These are phyloP conservation scores for Trichoderma harzianum DNA, from an alignment of 2,329 filamentous ascomycete species.

Conservation along the genomic window DNA sequence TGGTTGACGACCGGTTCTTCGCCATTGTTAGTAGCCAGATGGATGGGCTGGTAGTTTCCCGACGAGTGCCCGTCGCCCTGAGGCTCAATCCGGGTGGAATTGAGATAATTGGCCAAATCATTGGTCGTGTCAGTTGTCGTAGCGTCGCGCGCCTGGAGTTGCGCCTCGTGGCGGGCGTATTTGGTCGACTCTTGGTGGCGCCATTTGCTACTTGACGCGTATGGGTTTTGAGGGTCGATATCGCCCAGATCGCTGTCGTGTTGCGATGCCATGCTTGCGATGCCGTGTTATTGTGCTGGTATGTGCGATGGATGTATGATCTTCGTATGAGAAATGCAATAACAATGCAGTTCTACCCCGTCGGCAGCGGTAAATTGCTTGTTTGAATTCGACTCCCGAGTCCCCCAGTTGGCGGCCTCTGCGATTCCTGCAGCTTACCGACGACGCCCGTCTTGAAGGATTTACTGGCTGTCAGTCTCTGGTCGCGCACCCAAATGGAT, in stretches of 20 bases:
- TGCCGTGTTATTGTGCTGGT: not conserved
- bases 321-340: not conserved
- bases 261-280: conserved; percentile 23
- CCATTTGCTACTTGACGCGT: conserved; percentile 58
- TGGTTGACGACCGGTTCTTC: conserved; percentile 13
- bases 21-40: conserved; percentile 39
- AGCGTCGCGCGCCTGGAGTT: conserved; percentile 26
- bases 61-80: conserved; percentile 29
- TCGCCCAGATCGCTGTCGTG: conserved; percentile 25
- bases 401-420: conserved; percentile 7
- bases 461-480: not conserved
- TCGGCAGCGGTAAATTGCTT: not conserved
- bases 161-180: conserved; percentile 48
- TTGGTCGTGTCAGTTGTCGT: conserved; percentile 40
- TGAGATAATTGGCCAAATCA: conserved; percentile 56
- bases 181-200: conserved; percentile 61
- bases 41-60: conserved; percentile 47
- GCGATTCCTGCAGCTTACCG: not conserved
- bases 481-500: not conserved
- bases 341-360: not conserved
- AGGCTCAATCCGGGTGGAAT: conserved; percentile 50
- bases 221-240: conserved; percentile 45
- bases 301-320: not conserved
- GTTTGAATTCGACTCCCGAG: not conserved
- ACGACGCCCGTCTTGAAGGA: not conserved